These are phyloP conservation scores for Rhytidhysteron rufulum DNA, from an alignment of 2,329 filamentous ascomycete genomes.

Conservation along the genomic window DNA sequence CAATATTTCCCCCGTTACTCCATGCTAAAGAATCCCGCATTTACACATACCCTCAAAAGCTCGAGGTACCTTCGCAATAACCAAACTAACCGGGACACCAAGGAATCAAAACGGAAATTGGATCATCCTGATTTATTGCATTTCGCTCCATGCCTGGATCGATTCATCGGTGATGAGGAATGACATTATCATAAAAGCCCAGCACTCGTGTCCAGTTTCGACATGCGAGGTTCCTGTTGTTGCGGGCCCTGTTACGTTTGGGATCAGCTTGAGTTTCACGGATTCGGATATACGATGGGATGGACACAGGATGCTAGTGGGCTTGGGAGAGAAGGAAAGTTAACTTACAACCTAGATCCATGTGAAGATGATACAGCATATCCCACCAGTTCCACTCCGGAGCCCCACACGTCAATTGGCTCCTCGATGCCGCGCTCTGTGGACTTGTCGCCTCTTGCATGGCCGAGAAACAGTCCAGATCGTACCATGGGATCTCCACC, in stretches of 20 bases:
- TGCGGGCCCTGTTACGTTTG: slow-evolving; percentile 13
- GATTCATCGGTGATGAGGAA: slow-evolving; percentile 16
- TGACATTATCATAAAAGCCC: slow-evolving; percentile 16
- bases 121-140: too few species aligned
- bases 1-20: too few species aligned
- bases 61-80: too few species aligned
- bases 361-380: slow-evolving; percentile 14
- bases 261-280: too few species aligned
- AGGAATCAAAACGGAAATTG: too few species aligned
- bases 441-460: slow-evolving; percentile 4
- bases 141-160: slow-evolving; percentile 12
- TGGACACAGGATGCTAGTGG: too few species aligned
- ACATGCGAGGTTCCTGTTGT: slow-evolving; percentile 13
- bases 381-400: slow-evolving; percentile 25
- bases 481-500: slow-evolving; percentile 19
- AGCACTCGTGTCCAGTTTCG: slow-evolving; percentile 16
- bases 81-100: too few species aligned
- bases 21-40: too few species aligned
- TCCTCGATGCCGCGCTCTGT: not conserved
- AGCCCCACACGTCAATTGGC: slow-evolving; percentile 8
- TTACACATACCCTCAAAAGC: too few species aligned
- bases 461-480: slow-evolving; percentile 15
- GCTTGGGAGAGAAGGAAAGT: not conserved
- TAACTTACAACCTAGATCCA: slow-evolving; percentile 16
- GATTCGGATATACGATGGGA: too few species aligned